Percentiles rank a stretch among this genome's conserved stretches.
Evolutionary conservation across 306 rosid species (phyloP).

Genomic region (Nissolia schottii): DNA sequence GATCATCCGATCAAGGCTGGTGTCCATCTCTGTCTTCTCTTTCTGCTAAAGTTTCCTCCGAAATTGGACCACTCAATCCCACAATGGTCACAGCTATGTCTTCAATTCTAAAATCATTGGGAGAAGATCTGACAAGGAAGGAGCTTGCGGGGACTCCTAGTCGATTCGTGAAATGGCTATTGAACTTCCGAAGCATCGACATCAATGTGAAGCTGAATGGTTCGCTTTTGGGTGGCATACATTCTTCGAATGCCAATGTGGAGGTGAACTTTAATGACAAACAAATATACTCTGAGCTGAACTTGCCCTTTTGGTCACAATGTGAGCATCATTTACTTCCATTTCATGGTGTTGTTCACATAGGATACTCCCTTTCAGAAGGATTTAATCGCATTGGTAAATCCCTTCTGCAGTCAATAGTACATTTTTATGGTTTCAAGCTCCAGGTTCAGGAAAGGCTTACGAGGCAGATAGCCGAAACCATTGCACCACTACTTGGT

Average conservation of each 20-base stretch:
- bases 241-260: constrained; percentile 23
- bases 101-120: constrained; percentile 72
- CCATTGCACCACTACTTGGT: constrained; percentile 59
- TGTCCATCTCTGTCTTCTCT: constrained; percentile 59
- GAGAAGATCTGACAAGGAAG: constrained; percentile 81
- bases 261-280: constrained; percentile 36
- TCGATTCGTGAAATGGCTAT: constrained; percentile 73
- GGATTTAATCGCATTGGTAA: constrained; percentile 54
- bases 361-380: constrained; percentile 55
- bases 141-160: constrained; percentile 81
- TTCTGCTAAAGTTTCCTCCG: constrained; percentile 43
- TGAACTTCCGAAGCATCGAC: constrained; percentile 65
- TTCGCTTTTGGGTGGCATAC: constrained; percentile 28
- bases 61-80: constrained; percentile 37
- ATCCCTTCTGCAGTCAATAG: constrained; percentile 67
- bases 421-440: constrained; percentile 82
- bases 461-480: constrained; percentile 92
- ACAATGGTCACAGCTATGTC: constrained; percentile 57
- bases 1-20: constrained; percentile 45
- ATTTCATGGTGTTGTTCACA: constrained; percentile 82
- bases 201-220: constrained; percentile 67
- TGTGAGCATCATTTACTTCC: constrained; percentile 92
- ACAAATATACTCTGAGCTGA: constrained; percentile 53
- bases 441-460: constrained; percentile 96
- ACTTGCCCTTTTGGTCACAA: constrained; percentile 82